These are phyloP conservation scores for Penicillium hordei DNA, from an alignment of 2,329 filamentous ascomycete species.

Conservation along the genomic window DNA sequence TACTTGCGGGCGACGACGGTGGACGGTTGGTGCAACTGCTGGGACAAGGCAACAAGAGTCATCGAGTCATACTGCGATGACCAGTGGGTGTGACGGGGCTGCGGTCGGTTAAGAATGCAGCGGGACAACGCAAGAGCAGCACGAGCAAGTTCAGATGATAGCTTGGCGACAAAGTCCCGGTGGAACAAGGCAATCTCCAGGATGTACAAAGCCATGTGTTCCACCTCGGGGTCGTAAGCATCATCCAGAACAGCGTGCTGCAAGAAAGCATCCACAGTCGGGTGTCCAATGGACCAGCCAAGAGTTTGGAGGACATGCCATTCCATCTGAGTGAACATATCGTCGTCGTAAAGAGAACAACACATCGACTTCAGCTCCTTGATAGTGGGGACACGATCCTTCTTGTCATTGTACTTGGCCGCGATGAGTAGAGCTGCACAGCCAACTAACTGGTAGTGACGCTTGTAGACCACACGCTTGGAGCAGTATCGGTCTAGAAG, in stretches of 20 bases:
- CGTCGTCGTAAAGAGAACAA: conserved; percentile 95
- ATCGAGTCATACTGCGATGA: conserved; percentile 55
- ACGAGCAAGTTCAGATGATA: conserved; percentile 85
- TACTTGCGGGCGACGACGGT: conserved; percentile 69
- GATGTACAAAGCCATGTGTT: conserved; percentile 93
- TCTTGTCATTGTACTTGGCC: conserved; percentile 98
- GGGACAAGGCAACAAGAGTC: conserved; percentile 61
- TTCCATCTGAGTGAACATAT: conserved; percentile 99
- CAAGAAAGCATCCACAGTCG: conserved; percentile 91
- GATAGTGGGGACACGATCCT: conserved; percentile 96
- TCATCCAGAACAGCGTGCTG: conserved; percentile 79
- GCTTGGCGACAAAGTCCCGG: conserved; percentile 91
- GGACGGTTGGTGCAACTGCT: conserved; percentile 66
- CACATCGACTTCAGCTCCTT: conserved; percentile 98
- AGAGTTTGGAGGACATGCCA: conserved; percentile 98
- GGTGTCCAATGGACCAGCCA: conserved; percentile 93
- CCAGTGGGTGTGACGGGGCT: conserved; percentile 75
- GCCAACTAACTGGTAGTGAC: conserved; percentile 96
- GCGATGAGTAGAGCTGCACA: conserved; percentile 95
- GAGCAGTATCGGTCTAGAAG: conserved; percentile 97
- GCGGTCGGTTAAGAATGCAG: conserved; percentile 78
- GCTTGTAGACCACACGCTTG: conserved; percentile 95
- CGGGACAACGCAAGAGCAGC: conserved; percentile 82
- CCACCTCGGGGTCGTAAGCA: conserved; percentile 76
- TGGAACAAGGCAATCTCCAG: conserved; percentile 95